Evolutionary conservation across 495 filamentous ascomycete genomes (phyloP).

Genomic region (Hyaloscypha hepaticicola): DNA sequence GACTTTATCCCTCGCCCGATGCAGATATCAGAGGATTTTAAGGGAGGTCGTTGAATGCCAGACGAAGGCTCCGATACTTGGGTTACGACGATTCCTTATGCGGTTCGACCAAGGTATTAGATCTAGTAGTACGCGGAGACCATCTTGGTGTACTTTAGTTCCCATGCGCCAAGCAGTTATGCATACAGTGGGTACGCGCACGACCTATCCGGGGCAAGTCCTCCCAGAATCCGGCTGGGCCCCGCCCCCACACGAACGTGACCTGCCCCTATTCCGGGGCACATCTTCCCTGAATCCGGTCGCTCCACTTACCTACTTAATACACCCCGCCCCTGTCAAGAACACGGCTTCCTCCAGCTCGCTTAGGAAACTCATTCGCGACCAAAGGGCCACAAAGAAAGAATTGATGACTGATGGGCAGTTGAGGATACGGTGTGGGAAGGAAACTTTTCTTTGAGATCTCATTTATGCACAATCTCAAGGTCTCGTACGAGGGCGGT

Average conservation of each 20-base stretch:
- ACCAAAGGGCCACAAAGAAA: neutral
- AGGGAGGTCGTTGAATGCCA: no score
- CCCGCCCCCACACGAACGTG: neutral
- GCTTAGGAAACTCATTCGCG: neutral
- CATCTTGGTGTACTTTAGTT: no score
- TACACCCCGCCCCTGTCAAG: neutral
- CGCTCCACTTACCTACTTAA: neutral
- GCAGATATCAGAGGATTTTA: neutral
- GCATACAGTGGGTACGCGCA: neutral
- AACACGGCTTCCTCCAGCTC: neutral
- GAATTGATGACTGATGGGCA: no score
- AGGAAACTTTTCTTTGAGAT: no score
- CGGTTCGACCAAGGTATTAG: no score
- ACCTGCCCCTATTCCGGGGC: neutral
- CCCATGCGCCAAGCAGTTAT: neutral
- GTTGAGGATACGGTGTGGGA: no score
- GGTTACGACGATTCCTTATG: no score
- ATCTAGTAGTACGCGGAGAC: no score
- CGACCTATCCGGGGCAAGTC: neutral
- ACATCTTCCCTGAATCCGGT: constrained; percentile 3
- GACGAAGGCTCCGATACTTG: no score
- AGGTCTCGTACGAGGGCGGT: no score
- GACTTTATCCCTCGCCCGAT: neutral
- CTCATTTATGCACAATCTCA: no score
- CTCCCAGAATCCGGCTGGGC: neutral